These are phyloP conservation scores for Sporothrix luriei DNA, from an alignment of 2,329 filamentous ascomycete genomes.

Conservation along the genomic window DNA sequence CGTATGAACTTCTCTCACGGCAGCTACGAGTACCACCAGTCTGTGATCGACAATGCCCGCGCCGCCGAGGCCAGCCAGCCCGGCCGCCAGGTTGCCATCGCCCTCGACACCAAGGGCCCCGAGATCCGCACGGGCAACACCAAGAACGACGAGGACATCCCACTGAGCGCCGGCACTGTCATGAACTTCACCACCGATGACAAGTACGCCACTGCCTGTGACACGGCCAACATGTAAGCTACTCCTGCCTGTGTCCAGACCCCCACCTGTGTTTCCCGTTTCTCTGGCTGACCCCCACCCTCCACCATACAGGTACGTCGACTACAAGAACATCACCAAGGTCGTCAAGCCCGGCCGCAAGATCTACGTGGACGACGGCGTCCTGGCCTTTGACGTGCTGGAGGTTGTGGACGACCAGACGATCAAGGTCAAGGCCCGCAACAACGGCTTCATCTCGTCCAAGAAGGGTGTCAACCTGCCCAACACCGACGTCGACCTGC, in stretches of 20 bases:
- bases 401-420: conserved; percentile 87
- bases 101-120: conserved; percentile 72
- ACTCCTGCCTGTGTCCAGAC: background rate
- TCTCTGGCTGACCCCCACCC: conserved; percentile 19
- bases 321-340: conserved; percentile 99
- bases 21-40: conserved; percentile 88
- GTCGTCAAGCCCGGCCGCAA: conserved; percentile 88
- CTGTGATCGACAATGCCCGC: conserved; percentile 93
- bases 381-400: conserved; percentile 93
- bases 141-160: conserved; percentile 76
- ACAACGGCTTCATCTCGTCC: conserved; percentile 98
- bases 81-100: conserved; percentile 92
- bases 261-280: conserved; percentile 6
- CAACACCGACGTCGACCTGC: conserved; percentile 97
- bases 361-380: conserved; percentile 98
- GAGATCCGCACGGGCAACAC: conserved; percentile 66
- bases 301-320: conserved; percentile 70
- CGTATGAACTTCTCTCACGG: conserved; percentile 99
- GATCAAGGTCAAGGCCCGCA: conserved; percentile 81
- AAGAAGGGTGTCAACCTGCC: conserved; percentile 99
- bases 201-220: conserved; percentile 78
- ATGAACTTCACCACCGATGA: conserved; percentile 98
- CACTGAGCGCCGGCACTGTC: conserved; percentile 79
- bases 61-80: conserved; percentile 75
- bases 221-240: conserved; percentile 88